These are phyloP conservation scores for Ustilago trichophora DNA, from an alignment of 1,284 basidiomycete species.

Conservation along the genomic window DNA sequence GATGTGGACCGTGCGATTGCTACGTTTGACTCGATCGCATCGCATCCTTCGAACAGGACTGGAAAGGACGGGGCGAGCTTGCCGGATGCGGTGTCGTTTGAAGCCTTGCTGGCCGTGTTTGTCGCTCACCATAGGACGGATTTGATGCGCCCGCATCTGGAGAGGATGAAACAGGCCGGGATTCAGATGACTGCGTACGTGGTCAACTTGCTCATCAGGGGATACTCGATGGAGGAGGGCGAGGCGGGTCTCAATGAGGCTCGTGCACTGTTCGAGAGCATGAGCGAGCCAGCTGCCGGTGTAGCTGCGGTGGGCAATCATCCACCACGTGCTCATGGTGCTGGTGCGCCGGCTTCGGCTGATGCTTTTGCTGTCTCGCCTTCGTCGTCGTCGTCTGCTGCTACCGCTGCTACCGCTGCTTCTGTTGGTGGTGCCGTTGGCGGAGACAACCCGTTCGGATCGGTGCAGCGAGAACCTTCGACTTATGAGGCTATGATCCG, in stretches of 20 bases:
- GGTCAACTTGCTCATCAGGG: conserved; percentile 87
- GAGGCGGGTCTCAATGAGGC: conserved; percentile 70
- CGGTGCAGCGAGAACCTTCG: conserved; percentile 88
- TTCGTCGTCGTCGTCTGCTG: neutral
- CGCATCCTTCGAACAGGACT: conserved; percentile 67
- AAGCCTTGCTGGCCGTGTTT: conserved; percentile 87
- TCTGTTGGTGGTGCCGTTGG: no score
- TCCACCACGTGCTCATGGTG: conserved; percentile 69
- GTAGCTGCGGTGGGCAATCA: conserved; percentile 91
- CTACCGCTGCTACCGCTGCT: neutral
- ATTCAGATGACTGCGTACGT: conserved; percentile 95
- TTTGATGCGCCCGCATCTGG: conserved; percentile 77
- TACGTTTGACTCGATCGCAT: conserved; percentile 79
- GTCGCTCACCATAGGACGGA: conserved; percentile 82
- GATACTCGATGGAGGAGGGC: conserved; percentile 74
- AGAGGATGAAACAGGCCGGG: conserved; percentile 74
- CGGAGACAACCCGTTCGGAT: conserved; percentile 68
- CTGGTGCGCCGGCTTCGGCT: conserved; percentile 62
- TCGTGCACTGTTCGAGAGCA: conserved; percentile 77
- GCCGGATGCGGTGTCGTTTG: conserved; percentile 87
- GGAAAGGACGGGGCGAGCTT: conserved; percentile 63
- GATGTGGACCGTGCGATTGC: conserved; percentile 80
- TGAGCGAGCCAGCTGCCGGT: conserved; percentile 85
- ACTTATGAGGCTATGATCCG: conserved; percentile 93
- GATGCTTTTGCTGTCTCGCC: conserved; percentile 1